phyloP scores from a whole-genome alignment of 192 early-diverging fungal species.

The Cetraspora pellucida region DNA sequence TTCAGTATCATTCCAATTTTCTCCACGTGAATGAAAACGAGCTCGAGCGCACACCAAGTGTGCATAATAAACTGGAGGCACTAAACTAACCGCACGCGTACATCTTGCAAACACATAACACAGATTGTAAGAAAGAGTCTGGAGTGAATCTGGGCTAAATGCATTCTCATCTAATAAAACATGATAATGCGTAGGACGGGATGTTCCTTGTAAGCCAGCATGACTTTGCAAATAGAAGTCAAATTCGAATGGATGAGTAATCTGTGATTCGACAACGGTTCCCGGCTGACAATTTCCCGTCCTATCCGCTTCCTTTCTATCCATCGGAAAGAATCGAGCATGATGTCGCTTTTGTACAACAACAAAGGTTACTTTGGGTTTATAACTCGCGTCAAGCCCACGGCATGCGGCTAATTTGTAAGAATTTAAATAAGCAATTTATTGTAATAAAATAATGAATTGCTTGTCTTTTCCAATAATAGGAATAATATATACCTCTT shows the following conservation, averaged over 20 bases:
- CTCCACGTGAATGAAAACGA: slow-evolving; percentile 74
- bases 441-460: neutral
- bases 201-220: slow-evolving; percentile 90
- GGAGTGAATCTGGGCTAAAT: slow-evolving; percentile 77
- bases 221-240: slow-evolving; percentile 93
- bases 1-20: slow-evolving; percentile 50
- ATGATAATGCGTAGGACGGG: slow-evolving; percentile 89
- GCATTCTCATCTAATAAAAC: slow-evolving; percentile 87
- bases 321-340: slow-evolving; percentile 76
- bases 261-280: slow-evolving; percentile 68
- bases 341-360: slow-evolving; percentile 87
- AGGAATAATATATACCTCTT: slow-evolving; percentile 1
- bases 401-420: slow-evolving; percentile 46
- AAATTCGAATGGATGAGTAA: slow-evolving; percentile 74
- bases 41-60: slow-evolving; percentile 83
- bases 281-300: slow-evolving; percentile 79
- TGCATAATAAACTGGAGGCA: slow-evolving; percentile 79
- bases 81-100: slow-evolving; percentile 76
- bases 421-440: neutral
- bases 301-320: slow-evolving; percentile 59
- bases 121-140: slow-evolving; percentile 84
- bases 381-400: slow-evolving; percentile 64
- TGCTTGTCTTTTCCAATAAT: neutral
- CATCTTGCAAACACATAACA: slow-evolving; percentile 90
- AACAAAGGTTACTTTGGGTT: slow-evolving; percentile 77